phyloP scores from a whole-genome alignment of 2,329 filamentous ascomycete genomes.

The Septoria petroselini region DNA sequence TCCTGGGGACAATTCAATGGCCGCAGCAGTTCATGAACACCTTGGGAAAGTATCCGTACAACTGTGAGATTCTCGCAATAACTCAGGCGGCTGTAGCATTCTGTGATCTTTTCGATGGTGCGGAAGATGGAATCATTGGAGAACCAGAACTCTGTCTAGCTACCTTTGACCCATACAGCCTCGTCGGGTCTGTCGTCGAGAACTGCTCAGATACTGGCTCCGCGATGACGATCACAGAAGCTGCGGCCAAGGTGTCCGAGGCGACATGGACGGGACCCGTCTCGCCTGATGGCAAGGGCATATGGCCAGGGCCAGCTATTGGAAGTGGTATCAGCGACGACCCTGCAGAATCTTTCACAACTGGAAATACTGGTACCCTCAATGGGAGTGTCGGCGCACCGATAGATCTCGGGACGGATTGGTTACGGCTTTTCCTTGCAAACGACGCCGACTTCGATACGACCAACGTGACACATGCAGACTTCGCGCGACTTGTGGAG shows the following conservation, averaged over 20 bases:
- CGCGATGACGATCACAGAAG: slow-evolving; percentile 24
- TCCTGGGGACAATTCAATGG: slow-evolving; percentile 24
- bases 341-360: background rate
- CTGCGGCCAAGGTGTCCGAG: slow-evolving; percentile 32
- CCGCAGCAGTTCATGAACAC: slow-evolving; percentile 28
- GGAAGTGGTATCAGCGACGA: background rate
- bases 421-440: slow-evolving; percentile 38
- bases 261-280: slow-evolving; percentile 36
- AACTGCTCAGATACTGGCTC: background rate
- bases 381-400: background rate
- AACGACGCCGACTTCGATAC: slow-evolving; percentile 14
- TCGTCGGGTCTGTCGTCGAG: slow-evolving; percentile 46
- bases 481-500: slow-evolving; percentile 2
- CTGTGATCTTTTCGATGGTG: slow-evolving; percentile 37
- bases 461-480: background rate
- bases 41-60: slow-evolving; percentile 17
- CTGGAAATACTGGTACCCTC: background rate
- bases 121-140: slow-evolving; percentile 33
- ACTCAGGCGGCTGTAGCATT: slow-evolving; percentile 30
- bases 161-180: slow-evolving; percentile 24
- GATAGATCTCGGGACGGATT: slow-evolving; percentile 18
- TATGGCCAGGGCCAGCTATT: slow-evolving; percentile 33
- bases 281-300: slow-evolving; percentile 20
- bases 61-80: slow-evolving; percentile 36
- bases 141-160: slow-evolving; percentile 17